phyloP scores from a whole-genome alignment of 2,329 filamentous ascomycete genomes.

The Pseudogymnoascus sp. region DNA sequence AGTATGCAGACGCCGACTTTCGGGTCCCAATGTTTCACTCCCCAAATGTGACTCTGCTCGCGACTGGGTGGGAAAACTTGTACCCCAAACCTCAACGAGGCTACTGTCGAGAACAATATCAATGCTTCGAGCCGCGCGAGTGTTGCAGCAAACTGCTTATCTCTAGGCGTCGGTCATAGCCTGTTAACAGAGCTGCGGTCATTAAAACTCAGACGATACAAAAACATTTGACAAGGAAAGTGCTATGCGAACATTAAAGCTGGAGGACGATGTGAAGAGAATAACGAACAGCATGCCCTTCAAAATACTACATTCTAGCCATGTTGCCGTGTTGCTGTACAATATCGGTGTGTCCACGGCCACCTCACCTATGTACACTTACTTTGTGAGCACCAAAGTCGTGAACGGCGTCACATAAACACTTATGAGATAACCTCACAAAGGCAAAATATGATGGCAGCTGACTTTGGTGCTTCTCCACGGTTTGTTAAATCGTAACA shows the following conservation, averaged over 20 bases:
- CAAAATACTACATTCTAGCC: background rate
- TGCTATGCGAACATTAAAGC: background rate
- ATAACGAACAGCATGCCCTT: background rate
- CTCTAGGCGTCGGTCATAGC: background rate
- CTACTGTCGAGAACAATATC: background rate
- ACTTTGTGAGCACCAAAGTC: background rate
- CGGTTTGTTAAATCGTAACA: background rate
- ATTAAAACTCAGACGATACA: background rate
- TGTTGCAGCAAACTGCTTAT: background rate
- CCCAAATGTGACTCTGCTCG: background rate
- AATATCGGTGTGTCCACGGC: background rate
- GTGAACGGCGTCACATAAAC: background rate
- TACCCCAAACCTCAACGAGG: background rate
- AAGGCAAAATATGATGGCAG: background rate
- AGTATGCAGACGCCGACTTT: background rate
- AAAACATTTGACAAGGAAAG: background rate
- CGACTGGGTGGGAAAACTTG: background rate
- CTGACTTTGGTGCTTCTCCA: background rate
- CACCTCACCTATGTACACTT: background rate
- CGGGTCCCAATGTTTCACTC: constrained; percentile 1
- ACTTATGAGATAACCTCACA: background rate
- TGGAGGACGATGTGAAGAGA: background rate
- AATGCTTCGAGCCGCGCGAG: constrained; percentile 1
- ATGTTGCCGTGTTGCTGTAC: background rate
- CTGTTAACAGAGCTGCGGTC: background rate